These are phyloP conservation scores for Hanseniaspora thailandica DNA, from an alignment of 805 yeast species.

Conservation along the genomic window DNA sequence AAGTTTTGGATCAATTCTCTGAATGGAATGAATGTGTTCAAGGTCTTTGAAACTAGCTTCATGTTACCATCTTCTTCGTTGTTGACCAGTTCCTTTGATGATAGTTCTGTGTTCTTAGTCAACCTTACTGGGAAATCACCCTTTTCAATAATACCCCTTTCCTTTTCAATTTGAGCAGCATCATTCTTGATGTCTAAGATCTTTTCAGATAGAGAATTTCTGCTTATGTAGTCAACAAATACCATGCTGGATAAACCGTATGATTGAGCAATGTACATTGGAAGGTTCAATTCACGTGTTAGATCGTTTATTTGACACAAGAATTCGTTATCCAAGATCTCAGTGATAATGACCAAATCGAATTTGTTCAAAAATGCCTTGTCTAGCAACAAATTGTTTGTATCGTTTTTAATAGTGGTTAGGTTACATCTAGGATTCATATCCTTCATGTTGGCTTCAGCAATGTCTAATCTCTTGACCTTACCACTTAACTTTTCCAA, in stretches of 20 bases:
- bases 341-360: conserved; percentile 68
- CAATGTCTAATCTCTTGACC: conserved; percentile 40
- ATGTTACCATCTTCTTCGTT: conserved; percentile 8
- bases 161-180: conserved; percentile 30
- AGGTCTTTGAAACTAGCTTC: conserved; percentile 17
- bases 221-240: conserved; percentile 63
- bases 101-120: conserved; percentile 7
- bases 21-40: conserved; percentile 24
- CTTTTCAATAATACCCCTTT: conserved; percentile 18
- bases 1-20: conserved; percentile 31
- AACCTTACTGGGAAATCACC: neutral
- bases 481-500: conserved; percentile 33
- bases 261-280: conserved; percentile 55
- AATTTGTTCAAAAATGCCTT: conserved; percentile 27
- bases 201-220: conserved; percentile 43
- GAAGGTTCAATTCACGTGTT: conserved; percentile 46
- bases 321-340: conserved; percentile 33
- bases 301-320: conserved; percentile 40
- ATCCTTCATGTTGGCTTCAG: conserved; percentile 47
- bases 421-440: conserved; percentile 71
- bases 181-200: conserved; percentile 32
- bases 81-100: conserved; percentile 13
- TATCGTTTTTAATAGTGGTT: conserved; percentile 29
- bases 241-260: conserved; percentile 79
- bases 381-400: conserved; percentile 21